These are phyloP conservation scores for Coniochaeta hoffmannii DNA, from an alignment of 2,329 filamentous ascomycete species.

Conservation along the genomic window DNA sequence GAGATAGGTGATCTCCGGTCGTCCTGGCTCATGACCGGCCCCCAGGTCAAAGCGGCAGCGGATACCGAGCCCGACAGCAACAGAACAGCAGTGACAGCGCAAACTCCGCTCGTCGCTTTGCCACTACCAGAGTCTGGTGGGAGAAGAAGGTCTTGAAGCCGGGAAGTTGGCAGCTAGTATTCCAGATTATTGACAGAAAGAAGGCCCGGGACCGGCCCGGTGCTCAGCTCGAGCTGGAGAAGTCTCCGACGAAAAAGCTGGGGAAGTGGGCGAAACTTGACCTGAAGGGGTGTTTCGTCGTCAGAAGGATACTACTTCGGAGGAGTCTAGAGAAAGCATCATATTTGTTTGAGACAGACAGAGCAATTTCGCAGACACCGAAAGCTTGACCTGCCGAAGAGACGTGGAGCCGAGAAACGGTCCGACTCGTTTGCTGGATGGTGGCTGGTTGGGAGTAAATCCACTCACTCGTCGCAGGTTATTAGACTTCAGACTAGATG, in stretches of 20 bases:
- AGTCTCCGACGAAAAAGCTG: conserved; percentile 1
- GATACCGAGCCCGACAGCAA: too few species aligned
- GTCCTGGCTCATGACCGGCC: neutral
- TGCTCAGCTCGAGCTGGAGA: neutral
- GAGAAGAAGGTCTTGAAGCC: neutral
- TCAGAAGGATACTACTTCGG: neutral
- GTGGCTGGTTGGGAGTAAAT: too few species aligned
- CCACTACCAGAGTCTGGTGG: too few species aligned
- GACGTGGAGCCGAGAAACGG: neutral
- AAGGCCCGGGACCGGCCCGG: neutral
- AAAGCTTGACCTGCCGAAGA: neutral
- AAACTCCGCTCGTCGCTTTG: too few species aligned
- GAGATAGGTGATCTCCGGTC: neutral
- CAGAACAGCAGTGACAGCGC: too few species aligned
- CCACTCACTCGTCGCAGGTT: neutral
- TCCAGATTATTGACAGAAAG: neutral
- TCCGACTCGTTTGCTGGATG: neutral
- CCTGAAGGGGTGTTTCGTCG: neutral
- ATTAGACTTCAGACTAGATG: too few species aligned
- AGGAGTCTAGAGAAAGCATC: neutral
- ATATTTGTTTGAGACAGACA: neutral
- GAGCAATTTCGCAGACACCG: neutral
- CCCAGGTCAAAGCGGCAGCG: neutral
- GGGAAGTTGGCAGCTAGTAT: neutral
- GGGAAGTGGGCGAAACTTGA: neutral